Conservation (phyloP, 768 basidiomycete genomes). For the Infundibulicybe gibba region DNA sequence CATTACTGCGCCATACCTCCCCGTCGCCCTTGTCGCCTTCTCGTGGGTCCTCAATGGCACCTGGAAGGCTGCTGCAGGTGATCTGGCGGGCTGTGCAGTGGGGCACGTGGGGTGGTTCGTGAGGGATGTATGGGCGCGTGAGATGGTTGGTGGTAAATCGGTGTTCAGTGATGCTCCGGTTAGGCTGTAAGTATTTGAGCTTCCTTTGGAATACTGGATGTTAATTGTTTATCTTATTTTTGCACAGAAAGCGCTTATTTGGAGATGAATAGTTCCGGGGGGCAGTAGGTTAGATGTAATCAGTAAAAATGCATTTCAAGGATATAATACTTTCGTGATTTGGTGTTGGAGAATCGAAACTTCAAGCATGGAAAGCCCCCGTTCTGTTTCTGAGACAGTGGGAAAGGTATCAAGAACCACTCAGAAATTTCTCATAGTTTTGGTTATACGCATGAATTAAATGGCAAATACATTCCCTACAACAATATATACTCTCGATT, state of each 20-base stretch:
- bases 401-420: too few relatives aligned
- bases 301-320: too few relatives aligned
- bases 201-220: conserved; percentile 5
- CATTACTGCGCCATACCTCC: conserved; percentile 94
- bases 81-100: conserved; percentile 81
- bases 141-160: conserved; percentile 76
- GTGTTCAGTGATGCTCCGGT: conserved; percentile 72
- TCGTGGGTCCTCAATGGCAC: conserved; percentile 81
- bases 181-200: conserved; percentile 50
- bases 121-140: conserved; percentile 83
- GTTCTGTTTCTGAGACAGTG: too few relatives aligned
- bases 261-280: conserved; percentile 42
- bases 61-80: conserved; percentile 79
- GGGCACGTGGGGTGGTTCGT: conserved; percentile 86
- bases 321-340: too few relatives aligned
- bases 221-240: conserved; percentile 2
- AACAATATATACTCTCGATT: too few relatives aligned
- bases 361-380: too few relatives aligned
- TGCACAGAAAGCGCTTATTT: conserved; percentile 58
- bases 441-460: not conserved
- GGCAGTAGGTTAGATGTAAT: too few relatives aligned
- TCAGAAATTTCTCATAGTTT: conserved; percentile 2
- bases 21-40: conserved; percentile 85
- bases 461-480: not conserved
- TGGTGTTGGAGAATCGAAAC: too few relatives aligned